Conservation (phyloP, 2,329 filamentous ascomycete species). For the Xylariaceae sp. region DNA sequence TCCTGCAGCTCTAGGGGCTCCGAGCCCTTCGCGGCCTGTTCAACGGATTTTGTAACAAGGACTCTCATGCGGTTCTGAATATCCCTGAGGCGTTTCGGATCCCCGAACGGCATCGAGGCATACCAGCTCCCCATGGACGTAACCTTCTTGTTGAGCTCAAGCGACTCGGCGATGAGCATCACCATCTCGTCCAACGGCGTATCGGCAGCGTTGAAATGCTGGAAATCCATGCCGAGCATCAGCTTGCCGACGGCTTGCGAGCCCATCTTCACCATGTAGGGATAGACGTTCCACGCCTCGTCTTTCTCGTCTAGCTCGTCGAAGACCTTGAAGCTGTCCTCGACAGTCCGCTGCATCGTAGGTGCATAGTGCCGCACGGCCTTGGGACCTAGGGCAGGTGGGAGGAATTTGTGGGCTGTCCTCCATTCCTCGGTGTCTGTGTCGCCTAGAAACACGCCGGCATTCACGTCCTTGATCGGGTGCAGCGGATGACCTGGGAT, state of each 20-base stretch:
- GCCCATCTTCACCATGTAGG: slow-evolving; percentile 47
- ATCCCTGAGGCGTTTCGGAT: slow-evolving; percentile 42
- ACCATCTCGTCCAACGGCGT: slow-evolving; percentile 50
- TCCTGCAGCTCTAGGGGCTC: slow-evolving; percentile 43
- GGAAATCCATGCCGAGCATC: slow-evolving; percentile 42
- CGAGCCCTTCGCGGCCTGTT: slow-evolving; percentile 34
- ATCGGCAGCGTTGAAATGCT: slow-evolving; percentile 42
- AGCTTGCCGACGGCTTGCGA: slow-evolving; percentile 43
- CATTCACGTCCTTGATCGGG: slow-evolving; percentile 39
- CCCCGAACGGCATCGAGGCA: slow-evolving; percentile 52
- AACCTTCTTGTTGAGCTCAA: slow-evolving; percentile 58
- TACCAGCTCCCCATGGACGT: slow-evolving; percentile 55
- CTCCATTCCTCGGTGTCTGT: slow-evolving; percentile 49
- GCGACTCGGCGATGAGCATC: slow-evolving; percentile 42
- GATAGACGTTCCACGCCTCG: slow-evolving; percentile 47
- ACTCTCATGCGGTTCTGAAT: slow-evolving; percentile 31
- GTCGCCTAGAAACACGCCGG: slow-evolving; percentile 46
- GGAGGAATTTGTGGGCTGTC: slow-evolving; percentile 57
- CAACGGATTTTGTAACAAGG: slow-evolving; percentile 38
- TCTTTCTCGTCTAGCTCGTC: slow-evolving; percentile 47
- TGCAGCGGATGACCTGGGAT: slow-evolving; percentile 45
- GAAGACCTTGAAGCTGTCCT: slow-evolving; percentile 47
- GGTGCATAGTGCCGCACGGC: slow-evolving; percentile 59
- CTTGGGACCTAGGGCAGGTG: slow-evolving; percentile 55
- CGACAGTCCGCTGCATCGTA: slow-evolving; percentile 52